Conservation (phyloP, 2,329 filamentous ascomycete genomes). For the Venturia asperata region DNA sequence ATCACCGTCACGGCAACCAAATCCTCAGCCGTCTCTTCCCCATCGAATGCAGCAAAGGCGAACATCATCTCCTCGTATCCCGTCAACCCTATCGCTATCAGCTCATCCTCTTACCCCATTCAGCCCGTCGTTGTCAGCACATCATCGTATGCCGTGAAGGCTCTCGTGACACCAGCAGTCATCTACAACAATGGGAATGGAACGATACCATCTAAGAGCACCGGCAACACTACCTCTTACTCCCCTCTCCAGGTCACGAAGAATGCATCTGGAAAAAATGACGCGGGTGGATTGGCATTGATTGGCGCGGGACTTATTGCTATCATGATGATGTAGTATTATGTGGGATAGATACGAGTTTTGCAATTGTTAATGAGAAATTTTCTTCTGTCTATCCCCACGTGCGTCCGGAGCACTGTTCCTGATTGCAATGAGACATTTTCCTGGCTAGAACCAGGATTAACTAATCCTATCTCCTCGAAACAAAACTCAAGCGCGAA, state of each 20-base stretch:
- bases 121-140: background rate
- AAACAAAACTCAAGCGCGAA: too few relatives aligned
- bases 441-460: too few relatives aligned
- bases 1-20: background rate
- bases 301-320: background rate
- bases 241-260: conserved; percentile 3
- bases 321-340: background rate
- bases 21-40: background rate
- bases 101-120: background rate
- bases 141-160: background rate
- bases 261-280: conserved; percentile 4
- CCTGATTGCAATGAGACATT: background rate
- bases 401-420: background rate
- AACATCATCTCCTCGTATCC: background rate
- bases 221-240: background rate
- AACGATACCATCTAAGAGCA: background rate
- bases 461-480: too few relatives aligned
- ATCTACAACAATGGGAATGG: background rate
- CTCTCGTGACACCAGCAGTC: background rate
- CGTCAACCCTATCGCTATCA: background rate
- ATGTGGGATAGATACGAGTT: background rate
- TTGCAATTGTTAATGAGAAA: background rate
- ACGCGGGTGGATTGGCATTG: conserved; percentile 5
- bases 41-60: background rate
- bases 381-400: background rate